Conservation (phyloP, 371 early-diverging fungal genomes). For the Zancudomyces culisetae region DNA sequence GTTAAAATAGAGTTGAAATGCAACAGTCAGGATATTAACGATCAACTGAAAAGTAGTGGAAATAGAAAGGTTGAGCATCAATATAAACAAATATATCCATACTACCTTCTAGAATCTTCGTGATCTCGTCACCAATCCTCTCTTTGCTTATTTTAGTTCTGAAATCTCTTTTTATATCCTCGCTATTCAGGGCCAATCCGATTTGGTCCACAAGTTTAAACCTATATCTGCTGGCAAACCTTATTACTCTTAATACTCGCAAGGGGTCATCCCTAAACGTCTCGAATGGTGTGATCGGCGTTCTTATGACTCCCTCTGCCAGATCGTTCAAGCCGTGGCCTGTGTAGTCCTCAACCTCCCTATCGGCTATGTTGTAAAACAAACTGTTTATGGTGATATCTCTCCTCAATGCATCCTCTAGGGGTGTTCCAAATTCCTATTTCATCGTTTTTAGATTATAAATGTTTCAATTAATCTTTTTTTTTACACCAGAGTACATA, state of each 20-base stretch:
- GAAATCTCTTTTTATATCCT: conserved; percentile 43
- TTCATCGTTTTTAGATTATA: neutral
- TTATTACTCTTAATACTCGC: conserved; percentile 85
- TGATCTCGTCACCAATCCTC: conserved; percentile 84
- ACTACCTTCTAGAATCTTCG: conserved; percentile 65
- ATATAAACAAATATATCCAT: too few species aligned
- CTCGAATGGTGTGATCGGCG: conserved; percentile 79
- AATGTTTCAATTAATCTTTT: neutral
- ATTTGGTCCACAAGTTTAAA: conserved; percentile 64
- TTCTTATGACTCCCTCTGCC: conserved; percentile 49
- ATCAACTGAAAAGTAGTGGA: too few species aligned
- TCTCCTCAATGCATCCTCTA: conserved; percentile 91
- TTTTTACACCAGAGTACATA: neutral
- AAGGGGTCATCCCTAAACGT: conserved; percentile 98
- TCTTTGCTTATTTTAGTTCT: conserved; percentile 82
- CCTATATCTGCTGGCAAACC: conserved; percentile 84
- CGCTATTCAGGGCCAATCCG: conserved; percentile 33
- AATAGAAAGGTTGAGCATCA: too few species aligned
- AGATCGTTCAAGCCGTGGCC: conserved; percentile 61
- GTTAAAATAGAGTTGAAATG: too few species aligned
- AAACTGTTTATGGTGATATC: conserved; percentile 98
- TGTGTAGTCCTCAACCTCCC: conserved; percentile 84
- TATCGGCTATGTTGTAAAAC: conserved; percentile 90
- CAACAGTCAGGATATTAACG: too few species aligned
- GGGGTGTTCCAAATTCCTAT: conserved; percentile 71